Evolutionary conservation across 2,329 filamentous ascomycete genomes (phyloP).

Genomic region (Annulohypoxylon truncatum): DNA sequence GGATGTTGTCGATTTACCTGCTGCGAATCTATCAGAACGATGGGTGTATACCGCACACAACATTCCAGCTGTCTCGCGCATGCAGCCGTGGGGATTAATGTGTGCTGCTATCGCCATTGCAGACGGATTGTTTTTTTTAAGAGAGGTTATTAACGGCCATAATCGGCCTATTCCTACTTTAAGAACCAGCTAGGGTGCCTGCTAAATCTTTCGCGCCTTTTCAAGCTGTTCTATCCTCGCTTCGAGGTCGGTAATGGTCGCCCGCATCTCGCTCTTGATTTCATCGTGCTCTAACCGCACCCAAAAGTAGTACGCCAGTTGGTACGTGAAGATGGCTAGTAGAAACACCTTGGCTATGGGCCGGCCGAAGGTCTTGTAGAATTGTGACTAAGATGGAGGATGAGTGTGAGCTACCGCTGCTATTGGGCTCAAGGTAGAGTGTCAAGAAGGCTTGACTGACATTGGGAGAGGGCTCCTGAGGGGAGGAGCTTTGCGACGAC

Average conservation of each 20-base stretch:
- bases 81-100: background rate
- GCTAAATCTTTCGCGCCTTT: slow-evolving; percentile 39
- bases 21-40: background rate
- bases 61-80: background rate
- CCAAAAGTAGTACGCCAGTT: slow-evolving; percentile 81
- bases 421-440: background rate
- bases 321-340: slow-evolving; percentile 81
- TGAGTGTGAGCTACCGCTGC: background rate
- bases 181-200: background rate
- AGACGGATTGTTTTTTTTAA: background rate
- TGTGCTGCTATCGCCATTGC: background rate
- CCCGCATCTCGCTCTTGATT: slow-evolving; percentile 66
- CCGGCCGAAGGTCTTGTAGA: slow-evolving; percentile 80
- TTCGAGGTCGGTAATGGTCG: slow-evolving; percentile 47
- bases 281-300: slow-evolving; percentile 79
- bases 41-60: background rate
- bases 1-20: slow-evolving; percentile 5
- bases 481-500: slow-evolving; percentile 25
- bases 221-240: slow-evolving; percentile 48
- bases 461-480: slow-evolving; percentile 32
- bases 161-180: background rate
- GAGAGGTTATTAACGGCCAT: background rate
- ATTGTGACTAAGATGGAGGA: slow-evolving; percentile 63
- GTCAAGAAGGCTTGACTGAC: slow-evolving; percentile 18
- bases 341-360: slow-evolving; percentile 80